Evolutionary conservation across 495 filamentous ascomycete genomes (phyloP), one percentile per base, ranked within the genome.

Genomic region (Xylaria cubensis): DNA sequence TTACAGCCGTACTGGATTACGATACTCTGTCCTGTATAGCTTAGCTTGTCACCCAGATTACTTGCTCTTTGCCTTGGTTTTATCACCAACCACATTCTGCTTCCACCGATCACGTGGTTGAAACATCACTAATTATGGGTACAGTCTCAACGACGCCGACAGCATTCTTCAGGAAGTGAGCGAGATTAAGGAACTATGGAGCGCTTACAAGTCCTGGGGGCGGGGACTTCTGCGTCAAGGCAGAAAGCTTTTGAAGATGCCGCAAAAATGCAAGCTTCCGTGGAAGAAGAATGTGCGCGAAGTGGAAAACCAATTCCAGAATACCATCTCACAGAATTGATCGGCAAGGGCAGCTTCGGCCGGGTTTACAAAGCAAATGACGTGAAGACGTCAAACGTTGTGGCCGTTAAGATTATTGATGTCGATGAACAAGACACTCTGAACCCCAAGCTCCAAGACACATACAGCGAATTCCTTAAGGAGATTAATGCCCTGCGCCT

Each of bases 321-420:
- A 7, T 99, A 97, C 74, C 89, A 89, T 15, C 93, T 99, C 51
- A 86, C 92, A 48, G 95, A 98, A 80, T 83, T 98, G 69, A 95
- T 97, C 71, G 96, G 96, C 24, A 98, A 98, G 80, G 96, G 96
- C n/a, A 91, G 91, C 5, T 98, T 94, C 82, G 97, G 96, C 21
- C 90, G 95, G 46, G 96, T 99, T 10, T 99, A 95, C 86, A 97
- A 96, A 81, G 93, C 79, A 39, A 89, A 76, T 72, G 91, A 84
- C 80, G 82, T 81, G 81, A 85, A 81, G 58, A 83, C 87, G n/a
- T 86, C 88, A 32, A 80, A 86, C 24, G 78, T 95, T 26, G 94
- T 98, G 4, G 97, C 97, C 5, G 90, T 99, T 78, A 99, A 99
- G 79, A 95, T 98, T 70, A 90, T 98, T 77, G 94, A 98, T 77